Percentiles rank a stretch among this genome's conserved stretches.
Evolutionary conservation across 2,329 filamentous ascomycete genomes (phyloP).

Genomic region (Aspergillus transmontanensis): DNA sequence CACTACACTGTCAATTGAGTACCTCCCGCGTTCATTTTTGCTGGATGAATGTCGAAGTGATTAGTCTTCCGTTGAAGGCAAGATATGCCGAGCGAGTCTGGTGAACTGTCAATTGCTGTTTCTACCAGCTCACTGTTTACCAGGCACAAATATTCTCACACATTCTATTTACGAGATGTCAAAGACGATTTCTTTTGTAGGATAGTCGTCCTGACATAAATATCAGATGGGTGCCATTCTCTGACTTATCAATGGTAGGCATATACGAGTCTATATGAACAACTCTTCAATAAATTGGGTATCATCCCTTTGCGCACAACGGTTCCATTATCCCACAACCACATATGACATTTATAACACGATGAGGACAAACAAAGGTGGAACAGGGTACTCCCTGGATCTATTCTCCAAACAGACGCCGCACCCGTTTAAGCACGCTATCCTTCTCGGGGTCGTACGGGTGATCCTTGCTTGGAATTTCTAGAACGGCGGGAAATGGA

Average conservation of each 20-base stretch:
- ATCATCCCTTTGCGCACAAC: conserved; percentile 16
- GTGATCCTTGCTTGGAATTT: conserved; percentile 98
- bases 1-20: not conserved
- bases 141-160: not conserved
- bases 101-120: not conserved
- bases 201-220: not conserved
- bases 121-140: not conserved
- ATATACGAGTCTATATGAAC: conserved; percentile 11
- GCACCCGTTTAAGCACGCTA: conserved; percentile 87
- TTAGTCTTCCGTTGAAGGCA: not conserved
- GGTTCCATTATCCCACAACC: conserved; percentile 1
- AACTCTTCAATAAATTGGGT: conserved; percentile 16
- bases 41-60: not conserved
- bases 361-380: not conserved
- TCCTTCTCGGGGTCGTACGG: conserved; percentile 99
- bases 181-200: not conserved
- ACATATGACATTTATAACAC: not conserved
- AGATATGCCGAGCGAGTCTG: not conserved
- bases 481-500: conserved; percentile 92
- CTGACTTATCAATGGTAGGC: not conserved
- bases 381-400: conserved; percentile 9
- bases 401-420: conserved; percentile 67
- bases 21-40: not conserved
- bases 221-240: not conserved
- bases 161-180: not conserved